These are phyloP conservation scores for Aspergillus sp. DNA, from an alignment of 2,329 filamentous ascomycete species.

Conservation along the genomic window DNA sequence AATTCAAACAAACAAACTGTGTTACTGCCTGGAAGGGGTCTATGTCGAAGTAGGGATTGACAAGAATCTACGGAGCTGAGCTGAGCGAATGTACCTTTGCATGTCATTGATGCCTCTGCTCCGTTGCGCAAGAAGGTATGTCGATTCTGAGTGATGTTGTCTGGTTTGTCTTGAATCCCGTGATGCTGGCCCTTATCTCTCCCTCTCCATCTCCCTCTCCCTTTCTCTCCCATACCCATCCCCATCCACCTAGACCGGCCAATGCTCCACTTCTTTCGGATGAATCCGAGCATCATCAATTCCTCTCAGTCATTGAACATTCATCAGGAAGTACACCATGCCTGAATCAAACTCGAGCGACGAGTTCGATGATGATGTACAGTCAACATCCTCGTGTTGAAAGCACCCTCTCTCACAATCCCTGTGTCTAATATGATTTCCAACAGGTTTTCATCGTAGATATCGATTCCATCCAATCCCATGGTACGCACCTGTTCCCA, in stretches of 20 bases:
- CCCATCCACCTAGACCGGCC: background rate
- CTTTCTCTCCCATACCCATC: background rate
- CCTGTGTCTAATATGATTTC: background rate
- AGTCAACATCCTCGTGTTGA: background rate
- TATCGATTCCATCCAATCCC: slow-evolving; percentile 65
- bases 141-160: background rate
- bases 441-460: slow-evolving; percentile 61
- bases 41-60: too few species aligned
- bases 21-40: too few species aligned
- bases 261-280: too few species aligned
- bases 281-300: too few species aligned
- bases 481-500: slow-evolving; percentile 47
- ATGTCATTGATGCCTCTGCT: background rate
- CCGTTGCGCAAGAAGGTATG: background rate
- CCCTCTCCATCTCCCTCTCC: background rate
- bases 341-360: slow-evolving; percentile 54
- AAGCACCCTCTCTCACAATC: background rate
- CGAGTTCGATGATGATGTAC: slow-evolving; percentile 53
- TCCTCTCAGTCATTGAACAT: background rate
- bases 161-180: background rate
- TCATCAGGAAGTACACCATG: slow-evolving; percentile 36
- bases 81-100: background rate
- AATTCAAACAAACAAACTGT: slow-evolving; percentile 1
- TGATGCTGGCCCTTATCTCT: background rate
- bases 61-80: too few species aligned